Percentiles rank a stretch among this genome's conserved stretches.
Conservation (phyloP, 164 flowering plant species). For the Euptelea pleiosperma region DNA sequence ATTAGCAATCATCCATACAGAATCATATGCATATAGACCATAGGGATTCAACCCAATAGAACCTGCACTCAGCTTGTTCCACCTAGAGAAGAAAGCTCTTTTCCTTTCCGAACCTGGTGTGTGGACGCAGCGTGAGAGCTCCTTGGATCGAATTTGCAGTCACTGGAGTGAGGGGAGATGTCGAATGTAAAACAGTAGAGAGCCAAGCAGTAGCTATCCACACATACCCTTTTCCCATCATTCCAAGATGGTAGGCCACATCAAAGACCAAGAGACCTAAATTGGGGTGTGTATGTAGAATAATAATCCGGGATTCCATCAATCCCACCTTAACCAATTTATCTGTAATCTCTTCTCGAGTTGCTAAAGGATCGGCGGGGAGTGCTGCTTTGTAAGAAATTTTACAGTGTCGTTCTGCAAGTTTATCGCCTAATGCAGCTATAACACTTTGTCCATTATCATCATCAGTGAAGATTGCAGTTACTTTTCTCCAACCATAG, state of each 20-base stretch:
- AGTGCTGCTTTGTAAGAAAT: conserved; percentile 22
- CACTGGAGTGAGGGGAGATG: conserved; percentile 11
- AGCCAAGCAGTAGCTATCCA: conserved; percentile 48
- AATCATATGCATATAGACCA: conserved; percentile 29
- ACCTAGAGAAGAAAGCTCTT: conserved; percentile 14
- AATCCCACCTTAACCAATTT: conserved; percentile 25
- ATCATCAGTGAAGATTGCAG: conserved; percentile 21
- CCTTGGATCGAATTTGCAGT: conserved; percentile 13
- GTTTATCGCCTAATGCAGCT: conserved; percentile 21
- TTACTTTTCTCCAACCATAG: conserved; percentile 24
- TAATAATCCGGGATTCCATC: conserved; percentile 34
- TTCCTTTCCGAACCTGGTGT: conserved; percentile 17
- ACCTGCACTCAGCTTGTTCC: conserved; percentile 17
- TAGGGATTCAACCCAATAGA: conserved; percentile 22
- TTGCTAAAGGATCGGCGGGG: conserved; percentile 15
- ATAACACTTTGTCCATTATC: conserved; percentile 22
- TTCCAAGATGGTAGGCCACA: conserved; percentile 30
- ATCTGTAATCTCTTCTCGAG: conserved; percentile 19
- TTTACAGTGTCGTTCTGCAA: conserved; percentile 19
- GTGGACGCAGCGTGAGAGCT: conserved; percentile 22
- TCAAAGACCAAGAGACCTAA: conserved; percentile 25
- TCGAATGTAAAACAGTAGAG: conserved; percentile 25
- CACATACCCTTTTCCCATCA: conserved; percentile 38
- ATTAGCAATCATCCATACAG: conserved; percentile 28
- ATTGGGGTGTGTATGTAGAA: conserved; percentile 25